Evolutionary conservation across 2,329 filamentous ascomycete genomes (phyloP), one percentile per base, ranked within the genome.

Genomic region (Pseudogymnoascus sp.): DNA sequence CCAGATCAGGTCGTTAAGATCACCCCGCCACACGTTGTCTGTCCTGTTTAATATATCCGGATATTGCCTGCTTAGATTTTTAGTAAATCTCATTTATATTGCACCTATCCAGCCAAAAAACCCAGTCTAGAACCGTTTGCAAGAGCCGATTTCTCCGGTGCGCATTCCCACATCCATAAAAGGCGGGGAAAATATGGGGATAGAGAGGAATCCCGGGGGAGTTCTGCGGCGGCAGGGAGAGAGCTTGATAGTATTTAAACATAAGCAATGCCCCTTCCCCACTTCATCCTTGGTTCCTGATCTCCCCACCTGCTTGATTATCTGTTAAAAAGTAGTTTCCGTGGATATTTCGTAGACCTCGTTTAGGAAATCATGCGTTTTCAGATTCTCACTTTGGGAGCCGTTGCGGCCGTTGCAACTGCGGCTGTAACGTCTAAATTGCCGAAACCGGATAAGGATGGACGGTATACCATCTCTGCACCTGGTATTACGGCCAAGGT

Each of bases 331-430:
- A 6, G 6, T 49, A 49, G 43, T 49, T 49, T 28, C 28, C 7
- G 21, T 49, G 14, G 43, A 49, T 3, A 31, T 18, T 31, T 53
- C n/a, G 3, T 28, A 53, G 46, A 31, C 46, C 46, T 31, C 46
- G n/a, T 31, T 53, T 31, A 8, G 46, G n/a, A 53, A 31, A 53
- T 31, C 8, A 53, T 53, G 46, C 46, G 46, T 25, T 53, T 63
- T 25, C 38, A 63, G 16, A 34, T 65, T 23, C 46, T 66, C 18
- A 64, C 65, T 61, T 43, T 65, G 28, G 63, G 43, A 5, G 63
- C 38, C 14, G 12, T 65, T 6, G 64, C 62, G 16, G 59, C 46
- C 8, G 46, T 53, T 53, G 46, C 46, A 53, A 16, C 25, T 31
- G 46, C 46, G 46, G 46, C 25, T 12, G 46, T 8, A 31, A 53